Evolutionary conservation across 1,284 basidiomycete species (phyloP), one percentile per base, ranked within the genome.

Genomic region (Ganoderma lucidum): DNA sequence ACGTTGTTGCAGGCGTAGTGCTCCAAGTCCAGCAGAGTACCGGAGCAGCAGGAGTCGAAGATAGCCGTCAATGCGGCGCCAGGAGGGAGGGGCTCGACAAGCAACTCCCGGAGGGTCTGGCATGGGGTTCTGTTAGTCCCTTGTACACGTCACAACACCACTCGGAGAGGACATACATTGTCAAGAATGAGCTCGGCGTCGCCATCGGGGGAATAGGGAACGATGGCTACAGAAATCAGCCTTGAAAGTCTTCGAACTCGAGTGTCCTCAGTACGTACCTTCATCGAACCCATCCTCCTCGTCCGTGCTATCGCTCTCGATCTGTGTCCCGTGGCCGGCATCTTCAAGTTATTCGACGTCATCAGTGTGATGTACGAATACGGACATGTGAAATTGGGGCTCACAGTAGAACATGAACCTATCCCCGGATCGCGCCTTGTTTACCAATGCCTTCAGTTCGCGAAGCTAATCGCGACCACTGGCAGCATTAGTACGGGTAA

Each of bases 1-100:
- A 84, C 81, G 1, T 79, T 75, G 68, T 86, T 85, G 68, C 84
- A 86, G 0, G 80, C 78, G 65, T 80, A 80, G 69, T 86, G 84
- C 0, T 81, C 78, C 2, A 86, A 76, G 67, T 86, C 83, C 0
- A 86, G 77, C 42, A 86, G 66, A 0, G 84, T 84, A 0, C 81
- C 84, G 0, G 84, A 85, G 67, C 85, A 83, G 65, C 84, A 86
- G 0, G 84, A 82, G 72, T 86, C 85, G 63, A 86, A 82, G 6
- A 87, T 78, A 3, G 84, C 83, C n/a, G 84, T 80, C 23, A 86
- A 75, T 44, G 77, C 79, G 39, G 78, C 78, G 9, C 81, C 84
- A 6, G 68, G 67, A n/a, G 85, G 83, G 30, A 87, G 78, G 10
- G 77, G 73, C 17, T 82, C 72, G 15, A 85, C 80, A 14, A 86